Conservation (phyloP, 1,284 basidiomycete species). For the Bjerkandera adusta region DNA sequence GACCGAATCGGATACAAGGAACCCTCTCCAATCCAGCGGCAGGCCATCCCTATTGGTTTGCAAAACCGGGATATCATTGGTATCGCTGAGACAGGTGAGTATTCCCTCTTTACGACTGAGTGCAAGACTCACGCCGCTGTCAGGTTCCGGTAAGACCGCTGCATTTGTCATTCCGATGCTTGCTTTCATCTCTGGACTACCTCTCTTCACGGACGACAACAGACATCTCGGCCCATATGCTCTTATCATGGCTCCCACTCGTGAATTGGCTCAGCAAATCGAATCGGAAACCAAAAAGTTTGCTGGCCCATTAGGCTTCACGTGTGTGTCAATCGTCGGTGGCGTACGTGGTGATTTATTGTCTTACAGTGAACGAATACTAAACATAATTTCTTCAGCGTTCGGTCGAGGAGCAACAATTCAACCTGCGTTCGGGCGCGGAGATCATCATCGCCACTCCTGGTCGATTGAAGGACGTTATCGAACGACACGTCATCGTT, state of each 20-base stretch:
- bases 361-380: slow-evolving; percentile 1
- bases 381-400: slow-evolving; percentile 41
- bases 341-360: slow-evolving; percentile 57
- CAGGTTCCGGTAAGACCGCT: slow-evolving; percentile 98
- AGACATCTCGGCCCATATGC: slow-evolving; percentile 93
- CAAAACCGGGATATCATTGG: slow-evolving; percentile 97
- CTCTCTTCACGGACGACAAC: slow-evolving; percentile 86
- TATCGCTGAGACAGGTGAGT: slow-evolving; percentile 91
- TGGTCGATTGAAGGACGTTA: slow-evolving; percentile 95
- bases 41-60: slow-evolving; percentile 96
- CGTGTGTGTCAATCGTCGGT: slow-evolving; percentile 96
- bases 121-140: slow-evolving; percentile 1
- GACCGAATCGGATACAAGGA: slow-evolving; percentile 95
- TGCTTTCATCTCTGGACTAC: slow-evolving; percentile 86
- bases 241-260: slow-evolving; percentile 92
- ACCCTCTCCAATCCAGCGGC: slow-evolving; percentile 94
- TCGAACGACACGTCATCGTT: slow-evolving; percentile 94
- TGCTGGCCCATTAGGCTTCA: slow-evolving; percentile 83
- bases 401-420: slow-evolving; percentile 95
- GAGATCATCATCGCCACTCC: slow-evolving; percentile 99
- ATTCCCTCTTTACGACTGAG: slow-evolving; percentile 5
- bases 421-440: slow-evolving; percentile 91
- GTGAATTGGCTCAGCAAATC: slow-evolving; percentile 97
- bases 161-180: slow-evolving; percentile 99
- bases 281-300: slow-evolving; percentile 93